These are phyloP conservation scores for Coniferiporia weirii DNA, from an alignment of 1,284 basidiomycete species.

Conservation along the genomic window DNA sequence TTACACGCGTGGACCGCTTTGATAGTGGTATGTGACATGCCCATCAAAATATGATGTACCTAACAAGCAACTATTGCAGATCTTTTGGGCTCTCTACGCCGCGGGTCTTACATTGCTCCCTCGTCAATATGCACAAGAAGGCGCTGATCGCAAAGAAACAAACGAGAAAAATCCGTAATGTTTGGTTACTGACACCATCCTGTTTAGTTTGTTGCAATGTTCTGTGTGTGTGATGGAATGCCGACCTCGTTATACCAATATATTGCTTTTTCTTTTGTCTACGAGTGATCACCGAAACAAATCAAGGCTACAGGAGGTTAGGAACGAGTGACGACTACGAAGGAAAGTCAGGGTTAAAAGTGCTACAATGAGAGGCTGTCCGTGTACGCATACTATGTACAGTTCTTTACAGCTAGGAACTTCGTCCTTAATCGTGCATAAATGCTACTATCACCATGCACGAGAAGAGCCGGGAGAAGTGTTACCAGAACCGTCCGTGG, in stretches of 20 bases:
- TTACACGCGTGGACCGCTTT: slow-evolving; percentile 39
- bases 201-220: background rate
- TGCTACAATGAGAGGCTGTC: background rate
- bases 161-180: slow-evolving; percentile 7
- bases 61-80: slow-evolving; percentile 25
- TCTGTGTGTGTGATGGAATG: background rate
- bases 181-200: no score
- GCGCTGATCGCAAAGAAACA: slow-evolving; percentile 9
- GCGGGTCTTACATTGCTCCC: slow-evolving; percentile 39
- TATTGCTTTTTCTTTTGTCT: no score
- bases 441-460: background rate
- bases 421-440: no score
- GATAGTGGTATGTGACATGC: slow-evolving; percentile 6
- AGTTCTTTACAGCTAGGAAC: no score
- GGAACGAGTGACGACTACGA: no score
- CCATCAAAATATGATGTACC: background rate
- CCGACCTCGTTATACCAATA: background rate
- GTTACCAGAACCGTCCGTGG: slow-evolving; percentile 15
- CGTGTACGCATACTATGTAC: background rate
- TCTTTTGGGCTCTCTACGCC: slow-evolving; percentile 44
- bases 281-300: no score
- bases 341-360: no score
- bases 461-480: slow-evolving; percentile 16
- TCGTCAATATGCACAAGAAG: slow-evolving; percentile 40
- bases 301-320: no score